Evolutionary conservation across 805 yeast species (phyloP), one percentile per base, ranked within the genome.

Genomic region (Saturnispora halmiae): DNA sequence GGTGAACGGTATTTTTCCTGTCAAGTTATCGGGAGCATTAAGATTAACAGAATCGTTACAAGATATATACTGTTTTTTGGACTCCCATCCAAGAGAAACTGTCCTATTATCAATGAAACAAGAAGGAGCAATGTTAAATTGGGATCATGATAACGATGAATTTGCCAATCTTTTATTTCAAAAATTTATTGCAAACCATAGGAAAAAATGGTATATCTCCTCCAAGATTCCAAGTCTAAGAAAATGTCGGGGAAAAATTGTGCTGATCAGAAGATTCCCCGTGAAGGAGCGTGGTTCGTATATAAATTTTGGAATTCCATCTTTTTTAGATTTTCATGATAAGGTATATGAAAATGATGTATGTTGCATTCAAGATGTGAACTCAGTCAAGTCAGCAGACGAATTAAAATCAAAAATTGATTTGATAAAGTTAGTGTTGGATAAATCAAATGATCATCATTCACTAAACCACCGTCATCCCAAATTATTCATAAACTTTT

Each of bases 1-100:
- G 16, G 73, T 77, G 44, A 90, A 82, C 55, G 87, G 87, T 33
- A 77, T 77, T 46, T 81, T 82, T 59, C 88, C 92, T 0, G 83
- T 82, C 31, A 71, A 70, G 40, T 60, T 80, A 32, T 70, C 77
- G 24, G 70, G 75, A 46, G 72, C 81, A 18, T 68, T 69, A 44
- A 68, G 70, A 49, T 67, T 82, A 42, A 53, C 58, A 6, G 66
- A 65, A n/a, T 69, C 68, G 3, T 64, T 82, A 49, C 58, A 70
- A 0, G 83, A 77, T 40, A 67, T 82, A 29, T 80, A 77, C 52
- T 60, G 63, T 11, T 82, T 79, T 51, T 63, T 82, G 45, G 61
- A 65, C 13, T 43, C 56, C 4, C 69, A 81, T 58, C 60, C 56
- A 1, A 66, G 77, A 4, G 92, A 82, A 59, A 62, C 75, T 9